Percentiles rank a stretch among this genome's conserved stretches.
phyloP scores from a whole-genome alignment of 2,329 filamentous ascomycete species.

The Leptographium galeiforme region DNA sequence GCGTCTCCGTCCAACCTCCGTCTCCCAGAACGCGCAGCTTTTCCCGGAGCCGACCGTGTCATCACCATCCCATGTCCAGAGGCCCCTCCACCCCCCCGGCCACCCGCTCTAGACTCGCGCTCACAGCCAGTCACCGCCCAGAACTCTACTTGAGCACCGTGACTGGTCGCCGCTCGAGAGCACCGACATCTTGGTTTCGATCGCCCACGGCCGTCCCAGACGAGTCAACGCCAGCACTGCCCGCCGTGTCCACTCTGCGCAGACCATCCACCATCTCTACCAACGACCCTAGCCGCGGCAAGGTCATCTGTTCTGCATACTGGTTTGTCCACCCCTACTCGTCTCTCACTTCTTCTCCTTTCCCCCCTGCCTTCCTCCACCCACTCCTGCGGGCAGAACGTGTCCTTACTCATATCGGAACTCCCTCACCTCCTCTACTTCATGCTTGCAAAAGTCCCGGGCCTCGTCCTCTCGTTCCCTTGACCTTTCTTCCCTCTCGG shows the following conservation, averaged over 20 bases:
- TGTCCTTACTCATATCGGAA: not conserved
- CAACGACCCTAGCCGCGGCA: not conserved
- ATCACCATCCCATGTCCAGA: not conserved
- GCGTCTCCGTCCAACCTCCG: not conserved
- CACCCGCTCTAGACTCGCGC: slow-evolving; percentile 18
- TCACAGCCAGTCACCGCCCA: slow-evolving; percentile 18
- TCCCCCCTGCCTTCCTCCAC: not conserved
- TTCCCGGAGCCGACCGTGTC: too few relatives aligned
- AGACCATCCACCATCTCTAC: not conserved
- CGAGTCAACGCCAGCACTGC: not conserved
- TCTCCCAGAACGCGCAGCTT: not conserved
- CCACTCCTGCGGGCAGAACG: not conserved
- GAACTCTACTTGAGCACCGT: slow-evolving; percentile 21
- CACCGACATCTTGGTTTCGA: slow-evolving; percentile 13
- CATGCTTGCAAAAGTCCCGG: not conserved
- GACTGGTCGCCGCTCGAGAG: slow-evolving; percentile 21
- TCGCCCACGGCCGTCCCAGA: slow-evolving; percentile 10
- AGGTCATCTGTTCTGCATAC: slow-evolving; percentile 1
- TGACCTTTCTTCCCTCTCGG: not conserved
- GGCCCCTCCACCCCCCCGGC: too few relatives aligned
- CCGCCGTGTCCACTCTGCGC: not conserved
- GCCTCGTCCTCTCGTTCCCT: not conserved
- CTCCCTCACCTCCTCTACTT: not conserved
- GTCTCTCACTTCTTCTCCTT: too few relatives aligned
- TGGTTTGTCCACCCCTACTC: not conserved